Conservation (phyloP, 2,329 filamentous ascomycete genomes). For the Nemania bipapillata region DNA sequence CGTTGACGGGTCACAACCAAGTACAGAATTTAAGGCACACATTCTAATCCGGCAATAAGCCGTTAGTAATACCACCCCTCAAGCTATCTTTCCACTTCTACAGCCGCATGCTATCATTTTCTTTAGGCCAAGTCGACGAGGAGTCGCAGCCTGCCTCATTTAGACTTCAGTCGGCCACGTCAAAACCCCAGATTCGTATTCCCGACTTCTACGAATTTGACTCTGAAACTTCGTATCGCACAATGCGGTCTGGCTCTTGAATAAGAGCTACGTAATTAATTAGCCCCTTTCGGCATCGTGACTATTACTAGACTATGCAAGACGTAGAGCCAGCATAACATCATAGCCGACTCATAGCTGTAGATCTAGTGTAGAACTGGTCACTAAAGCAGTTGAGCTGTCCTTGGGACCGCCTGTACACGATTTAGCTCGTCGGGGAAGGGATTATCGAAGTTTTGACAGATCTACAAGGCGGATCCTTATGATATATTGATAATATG, state of each 20-base stretch:
- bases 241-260: background rate
- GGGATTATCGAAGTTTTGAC: too few species aligned
- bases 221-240: background rate
- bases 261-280: background rate
- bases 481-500: too few species aligned
- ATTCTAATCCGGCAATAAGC: too few species aligned
- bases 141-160: background rate
- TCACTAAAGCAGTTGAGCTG: too few species aligned
- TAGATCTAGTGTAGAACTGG: background rate
- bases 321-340: background rate
- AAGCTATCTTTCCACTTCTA: too few species aligned
- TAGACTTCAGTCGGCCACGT: background rate
- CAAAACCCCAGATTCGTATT: background rate
- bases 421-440: too few species aligned
- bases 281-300: background rate
- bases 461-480: too few species aligned
- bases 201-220: background rate
- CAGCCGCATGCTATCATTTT: too few species aligned
- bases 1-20: too few species aligned
- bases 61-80: too few species aligned
- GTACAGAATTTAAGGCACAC: too few species aligned
- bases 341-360: background rate
- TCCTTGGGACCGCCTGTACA: too few species aligned
- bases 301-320: background rate
- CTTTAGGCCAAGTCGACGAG: background rate